Evolutionary conservation across 2,329 filamentous ascomycete genomes (phyloP).

Genomic region (Dendrostoma leiphaemia): DNA sequence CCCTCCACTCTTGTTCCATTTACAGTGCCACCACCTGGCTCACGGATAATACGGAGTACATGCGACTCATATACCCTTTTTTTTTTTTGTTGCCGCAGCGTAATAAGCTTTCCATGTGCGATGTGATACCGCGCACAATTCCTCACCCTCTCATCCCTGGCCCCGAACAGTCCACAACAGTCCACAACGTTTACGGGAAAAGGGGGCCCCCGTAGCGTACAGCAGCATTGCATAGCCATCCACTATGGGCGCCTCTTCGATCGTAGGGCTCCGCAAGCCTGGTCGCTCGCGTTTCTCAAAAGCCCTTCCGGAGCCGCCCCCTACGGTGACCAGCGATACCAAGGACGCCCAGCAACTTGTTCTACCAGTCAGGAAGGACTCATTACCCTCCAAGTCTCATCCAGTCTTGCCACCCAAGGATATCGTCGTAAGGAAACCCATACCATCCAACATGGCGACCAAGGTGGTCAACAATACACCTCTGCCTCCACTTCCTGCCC

Average conservation of each 20-base stretch:
- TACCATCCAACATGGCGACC: conserved; percentile 8
- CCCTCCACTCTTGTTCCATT: background rate
- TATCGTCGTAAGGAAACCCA: background rate
- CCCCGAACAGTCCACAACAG: background rate
- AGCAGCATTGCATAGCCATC: background rate
- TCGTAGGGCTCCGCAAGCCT: conserved; percentile 25
- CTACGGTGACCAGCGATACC: conserved; percentile 23
- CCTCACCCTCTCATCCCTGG: background rate
- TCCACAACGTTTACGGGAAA: background rate
- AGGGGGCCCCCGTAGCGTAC: conserved; percentile 6
- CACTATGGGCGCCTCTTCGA: conserved; percentile 26
- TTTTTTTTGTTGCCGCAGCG: background rate
- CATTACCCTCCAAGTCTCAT: conserved; percentile 20
- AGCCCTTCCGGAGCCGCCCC: conserved; percentile 52
- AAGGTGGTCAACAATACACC: conserved; percentile 9
- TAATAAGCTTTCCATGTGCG: background rate
- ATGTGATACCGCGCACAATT: background rate
- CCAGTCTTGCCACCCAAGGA: conserved; percentile 19
- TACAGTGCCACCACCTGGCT: background rate
- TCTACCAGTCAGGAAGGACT: conserved; percentile 13
- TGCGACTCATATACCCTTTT: background rate
- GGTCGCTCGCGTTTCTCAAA: conserved; percentile 58
- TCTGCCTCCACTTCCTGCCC: conserved; percentile 11
- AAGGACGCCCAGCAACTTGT: background rate
- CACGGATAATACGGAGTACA: conserved; percentile 2